Evolutionary conservation across 2,329 filamentous ascomycete genomes (phyloP), one percentile per base, ranked within the genome.

Genomic region (Trichoderma arundinaceum): DNA sequence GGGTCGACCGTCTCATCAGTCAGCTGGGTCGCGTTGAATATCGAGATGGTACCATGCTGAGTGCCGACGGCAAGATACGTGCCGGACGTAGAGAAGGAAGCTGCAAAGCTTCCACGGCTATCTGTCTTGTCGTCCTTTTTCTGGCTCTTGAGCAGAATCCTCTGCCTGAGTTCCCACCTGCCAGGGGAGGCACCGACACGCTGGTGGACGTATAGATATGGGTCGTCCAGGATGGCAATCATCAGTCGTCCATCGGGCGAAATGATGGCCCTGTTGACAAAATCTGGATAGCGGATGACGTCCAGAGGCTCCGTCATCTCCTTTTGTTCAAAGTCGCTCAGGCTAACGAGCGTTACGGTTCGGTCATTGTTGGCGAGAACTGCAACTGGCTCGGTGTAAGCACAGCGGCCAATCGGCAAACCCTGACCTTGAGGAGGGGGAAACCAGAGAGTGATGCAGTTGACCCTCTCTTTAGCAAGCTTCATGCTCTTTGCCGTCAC

Each of bases 251-350:
- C 94, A 74, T 97, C 91, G 0, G 94, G 95, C 7, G 94, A 97
- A 60, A 99, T 89, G n/a, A 94, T 87, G 39, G 94, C 92, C 73
- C 96, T 92, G 73, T 99, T 99, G 80, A 98, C 94, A 69, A 89
- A 91, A 74, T 94, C 91, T 5, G 91, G 90, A 69, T 96, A 90
- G 4, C 86, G 83, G 61, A 97, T 80, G 49, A 88, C 84, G 63
- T 91, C 88, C 22, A 96, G 79, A 41, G 90, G 82, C 67, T 90
- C 83, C 13, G 77, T 76, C 54, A 77, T 76, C 15, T 80, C 77
- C 51, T 75, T 75, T 39, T 72, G 72, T 4, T 79, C 77, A 59
- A 88, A 86, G 60, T 89, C 86, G 33, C 86, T 82, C 19, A 98
- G 81, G 56, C 89, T 90, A 74, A 96, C 92, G n/a, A 97, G 80